Evolutionary conservation across 2,329 filamentous ascomycete species (phyloP).

Genomic region (Penicillium sp.): DNA sequence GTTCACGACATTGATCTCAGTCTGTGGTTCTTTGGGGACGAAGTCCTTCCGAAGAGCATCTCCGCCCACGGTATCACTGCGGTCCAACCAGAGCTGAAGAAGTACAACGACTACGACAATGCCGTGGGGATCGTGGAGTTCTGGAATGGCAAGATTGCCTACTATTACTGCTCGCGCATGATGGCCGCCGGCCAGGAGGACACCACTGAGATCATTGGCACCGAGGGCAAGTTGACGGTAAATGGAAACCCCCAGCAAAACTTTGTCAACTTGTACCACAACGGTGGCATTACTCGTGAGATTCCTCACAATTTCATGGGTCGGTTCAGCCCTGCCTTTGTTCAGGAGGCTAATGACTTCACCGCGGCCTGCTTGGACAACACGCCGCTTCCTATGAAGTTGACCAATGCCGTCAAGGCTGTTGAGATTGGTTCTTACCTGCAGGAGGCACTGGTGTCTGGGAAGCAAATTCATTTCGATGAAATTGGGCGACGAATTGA

Average conservation of each 20-base stretch:
- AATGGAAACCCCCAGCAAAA: conserved; percentile 51
- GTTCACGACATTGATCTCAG: conserved; percentile 61
- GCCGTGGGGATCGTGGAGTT: conserved; percentile 58
- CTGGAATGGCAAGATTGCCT: conserved; percentile 53
- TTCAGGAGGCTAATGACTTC: conserved; percentile 57
- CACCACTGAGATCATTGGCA: conserved; percentile 58
- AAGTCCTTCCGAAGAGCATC: conserved; percentile 47
- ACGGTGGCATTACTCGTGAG: conserved; percentile 49
- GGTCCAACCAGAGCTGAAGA: conserved; percentile 48
- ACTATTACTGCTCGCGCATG: conserved; percentile 56
- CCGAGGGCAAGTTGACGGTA: conserved; percentile 54
- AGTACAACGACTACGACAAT: conserved; percentile 54
- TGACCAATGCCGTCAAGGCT: conserved; percentile 49
- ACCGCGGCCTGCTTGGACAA: conserved; percentile 51
- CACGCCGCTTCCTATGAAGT: conserved; percentile 47
- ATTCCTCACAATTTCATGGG: conserved; percentile 57
- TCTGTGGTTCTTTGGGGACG: conserved; percentile 54
- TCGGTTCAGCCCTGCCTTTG: conserved; percentile 55
- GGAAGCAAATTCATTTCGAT: conserved; percentile 51
- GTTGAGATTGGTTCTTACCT: conserved; percentile 52
- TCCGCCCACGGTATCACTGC: conserved; percentile 50
- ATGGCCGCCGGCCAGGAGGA: conserved; percentile 60
- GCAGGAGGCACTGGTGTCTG: conserved; percentile 48
- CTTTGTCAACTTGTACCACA: conserved; percentile 49
- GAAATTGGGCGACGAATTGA: conserved; percentile 45